Conservation (phyloP, 1,284 basidiomycete genomes). For the Vanrija humicola region DNA sequence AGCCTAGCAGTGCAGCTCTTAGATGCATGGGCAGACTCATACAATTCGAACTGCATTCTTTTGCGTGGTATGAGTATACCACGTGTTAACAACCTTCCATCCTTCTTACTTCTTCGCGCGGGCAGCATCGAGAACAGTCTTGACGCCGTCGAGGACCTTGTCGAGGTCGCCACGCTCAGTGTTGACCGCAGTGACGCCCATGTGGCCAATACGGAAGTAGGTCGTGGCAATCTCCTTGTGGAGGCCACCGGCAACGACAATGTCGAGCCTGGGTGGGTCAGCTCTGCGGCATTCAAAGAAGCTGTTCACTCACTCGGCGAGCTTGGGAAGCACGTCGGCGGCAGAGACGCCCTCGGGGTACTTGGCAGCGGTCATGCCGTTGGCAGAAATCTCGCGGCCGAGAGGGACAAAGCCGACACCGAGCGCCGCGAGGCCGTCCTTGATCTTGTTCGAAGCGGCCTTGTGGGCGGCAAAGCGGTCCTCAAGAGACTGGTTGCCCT, state of each 20-base stretch:
- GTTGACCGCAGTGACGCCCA: slow-evolving; percentile 81
- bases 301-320: slow-evolving; percentile 31
- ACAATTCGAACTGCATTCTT: too few species aligned
- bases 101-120: background rate
- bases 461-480: slow-evolving; percentile 77
- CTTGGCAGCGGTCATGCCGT: slow-evolving; percentile 84
- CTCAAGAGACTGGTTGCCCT: slow-evolving; percentile 61
- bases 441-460: slow-evolving; percentile 68
- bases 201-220: slow-evolving; percentile 61
- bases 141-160: slow-evolving; percentile 65
- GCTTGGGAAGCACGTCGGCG: slow-evolving; percentile 65
- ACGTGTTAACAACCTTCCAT: background rate
- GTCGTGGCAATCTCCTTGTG: slow-evolving; percentile 80
- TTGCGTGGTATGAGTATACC: background rate
- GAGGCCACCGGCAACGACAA: slow-evolving; percentile 85
- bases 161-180: slow-evolving; percentile 68
- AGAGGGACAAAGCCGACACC: slow-evolving; percentile 70
- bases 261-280: slow-evolving; percentile 52
- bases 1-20: too few species aligned
- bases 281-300: background rate
- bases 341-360: slow-evolving; percentile 72
- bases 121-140: slow-evolving; percentile 54
- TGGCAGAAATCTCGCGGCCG: slow-evolving; percentile 65
- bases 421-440: slow-evolving; percentile 63
- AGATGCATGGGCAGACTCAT: too few species aligned